These are phyloP conservation scores for Salix exigua DNA, from an alignment of 345 rosid species.

Conservation along the genomic window DNA sequence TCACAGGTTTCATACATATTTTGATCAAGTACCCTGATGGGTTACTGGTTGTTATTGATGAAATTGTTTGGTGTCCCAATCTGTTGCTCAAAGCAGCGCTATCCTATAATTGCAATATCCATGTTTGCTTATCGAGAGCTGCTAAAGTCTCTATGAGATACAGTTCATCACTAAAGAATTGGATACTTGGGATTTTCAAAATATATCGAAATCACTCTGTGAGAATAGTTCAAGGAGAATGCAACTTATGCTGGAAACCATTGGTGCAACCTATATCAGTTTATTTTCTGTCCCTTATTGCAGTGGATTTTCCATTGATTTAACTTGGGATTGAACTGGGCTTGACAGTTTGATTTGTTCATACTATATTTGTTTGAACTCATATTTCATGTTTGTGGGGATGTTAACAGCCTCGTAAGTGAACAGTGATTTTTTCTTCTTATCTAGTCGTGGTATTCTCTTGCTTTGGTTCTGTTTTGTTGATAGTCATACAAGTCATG, in stretches of 20 bases:
- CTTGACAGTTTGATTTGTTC: not conserved
- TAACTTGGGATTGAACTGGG: not conserved
- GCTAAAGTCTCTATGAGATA: not conserved
- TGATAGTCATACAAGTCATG: not conserved
- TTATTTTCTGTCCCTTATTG: not conserved
- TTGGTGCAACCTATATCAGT: not conserved
- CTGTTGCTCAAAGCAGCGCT: no score
- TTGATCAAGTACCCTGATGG: no score
- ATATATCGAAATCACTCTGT: not conserved
- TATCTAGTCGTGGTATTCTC: not conserved
- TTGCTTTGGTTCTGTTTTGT: not conserved
- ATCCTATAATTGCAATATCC: no score
- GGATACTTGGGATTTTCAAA: conserved; percentile 1
- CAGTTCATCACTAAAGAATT: not conserved
- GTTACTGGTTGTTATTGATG: no score
- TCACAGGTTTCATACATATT: no score
- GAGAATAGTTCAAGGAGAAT: not conserved
- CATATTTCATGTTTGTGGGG: not conserved
- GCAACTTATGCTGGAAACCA: not conserved
- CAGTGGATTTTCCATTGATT: not conserved
- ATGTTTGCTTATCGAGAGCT: no score
- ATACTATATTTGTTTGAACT: not conserved
- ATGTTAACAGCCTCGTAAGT: not conserved
- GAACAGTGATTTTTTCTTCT: not conserved
- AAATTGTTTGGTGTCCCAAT: no score